Conservation (phyloP, 1,284 basidiomycete species). For the Ustilago shanxiensis region DNA sequence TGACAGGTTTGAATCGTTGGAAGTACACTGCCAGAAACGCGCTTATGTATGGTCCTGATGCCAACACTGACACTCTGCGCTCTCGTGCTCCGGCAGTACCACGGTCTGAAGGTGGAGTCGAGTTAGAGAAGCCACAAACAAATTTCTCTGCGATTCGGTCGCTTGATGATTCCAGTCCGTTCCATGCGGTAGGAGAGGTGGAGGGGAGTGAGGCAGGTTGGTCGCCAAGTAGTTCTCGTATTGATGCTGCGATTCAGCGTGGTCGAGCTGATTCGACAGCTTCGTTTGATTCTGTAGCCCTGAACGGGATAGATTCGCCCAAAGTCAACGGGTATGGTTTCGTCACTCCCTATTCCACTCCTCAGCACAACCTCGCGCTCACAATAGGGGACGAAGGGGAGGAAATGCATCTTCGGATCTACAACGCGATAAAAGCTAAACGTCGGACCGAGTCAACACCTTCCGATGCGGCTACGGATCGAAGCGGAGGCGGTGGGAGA, state of each 20-base stretch:
- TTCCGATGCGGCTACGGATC: neutral
- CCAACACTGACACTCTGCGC: slow-evolving; percentile 34
- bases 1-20: slow-evolving; percentile 24
- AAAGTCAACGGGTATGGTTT: slow-evolving; percentile 61
- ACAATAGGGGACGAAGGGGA: slow-evolving; percentile 2
- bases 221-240: slow-evolving; percentile 57
- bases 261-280: slow-evolving; percentile 13
- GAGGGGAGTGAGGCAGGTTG: slow-evolving; percentile 24
- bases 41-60: slow-evolving; percentile 60
- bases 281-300: slow-evolving; percentile 9
- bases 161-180: slow-evolving; percentile 1
- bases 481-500: neutral
- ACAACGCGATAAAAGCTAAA: slow-evolving; percentile 24
- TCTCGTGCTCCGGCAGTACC: neutral
- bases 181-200: neutral
- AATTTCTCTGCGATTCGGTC: slow-evolving; percentile 23
- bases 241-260: slow-evolving; percentile 59
- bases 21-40: slow-evolving; percentile 56
- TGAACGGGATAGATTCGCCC: slow-evolving; percentile 18
- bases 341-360: slow-evolving; percentile 50
- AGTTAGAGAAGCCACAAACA: slow-evolving; percentile 6
- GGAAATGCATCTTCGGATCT: slow-evolving; percentile 31
- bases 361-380: slow-evolving; percentile 15
- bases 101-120: too few species aligned
- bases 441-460: neutral